phyloP scores from a whole-genome alignment of 202 grass and related monocot species.

The Carex sylvatica region DNA sequence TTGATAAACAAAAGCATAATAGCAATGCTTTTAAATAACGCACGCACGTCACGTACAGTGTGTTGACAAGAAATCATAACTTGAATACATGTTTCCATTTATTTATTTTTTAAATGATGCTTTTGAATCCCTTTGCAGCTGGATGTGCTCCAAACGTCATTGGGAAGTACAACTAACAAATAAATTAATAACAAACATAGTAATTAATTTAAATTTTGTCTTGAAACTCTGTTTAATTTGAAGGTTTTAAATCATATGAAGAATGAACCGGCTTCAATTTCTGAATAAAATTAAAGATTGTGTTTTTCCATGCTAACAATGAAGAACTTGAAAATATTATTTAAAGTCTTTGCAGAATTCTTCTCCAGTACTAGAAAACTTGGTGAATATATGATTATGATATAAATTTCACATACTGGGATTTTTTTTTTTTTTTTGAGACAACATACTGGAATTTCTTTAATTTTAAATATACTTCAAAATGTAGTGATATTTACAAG shows the following conservation, averaged over 20 bases:
- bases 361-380: slow-evolving; percentile 3
- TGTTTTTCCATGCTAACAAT: slow-evolving; percentile 2
- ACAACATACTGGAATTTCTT: neutral
- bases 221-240: neutral
- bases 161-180: neutral
- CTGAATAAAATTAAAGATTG: neutral
- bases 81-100: slow-evolving; percentile 6
- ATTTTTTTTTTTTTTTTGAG: too few relatives aligned
- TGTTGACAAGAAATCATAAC: slow-evolving; percentile 1
- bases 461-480: neutral
- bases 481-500: neutral
- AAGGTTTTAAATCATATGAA: neutral
- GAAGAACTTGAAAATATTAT: neutral
- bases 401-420: neutral
- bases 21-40: slow-evolving; percentile 11
- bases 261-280: neutral
- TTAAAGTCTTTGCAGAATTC: neutral
- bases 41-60: neutral
- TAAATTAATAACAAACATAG: neutral
- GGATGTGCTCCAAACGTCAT: slow-evolving; percentile 11
- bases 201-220: neutral
- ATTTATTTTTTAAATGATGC: neutral
- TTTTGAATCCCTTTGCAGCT: neutral
- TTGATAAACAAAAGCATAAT: neutral
- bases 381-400: neutral